phyloP scores from a whole-genome alignment of 495 filamentous ascomycete species.

The Aspergillus asperescens region DNA sequence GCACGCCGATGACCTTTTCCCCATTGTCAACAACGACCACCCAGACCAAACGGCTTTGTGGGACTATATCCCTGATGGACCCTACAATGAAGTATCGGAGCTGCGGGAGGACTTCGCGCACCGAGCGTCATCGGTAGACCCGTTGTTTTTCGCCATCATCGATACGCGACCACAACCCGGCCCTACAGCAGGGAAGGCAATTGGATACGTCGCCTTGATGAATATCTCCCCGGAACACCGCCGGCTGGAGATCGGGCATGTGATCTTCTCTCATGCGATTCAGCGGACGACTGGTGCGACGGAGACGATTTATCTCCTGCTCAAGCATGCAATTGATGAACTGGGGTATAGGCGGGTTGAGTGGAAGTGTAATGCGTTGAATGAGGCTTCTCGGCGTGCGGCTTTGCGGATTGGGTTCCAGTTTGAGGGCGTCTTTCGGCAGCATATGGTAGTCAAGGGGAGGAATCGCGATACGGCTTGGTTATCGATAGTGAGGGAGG shows the following conservation, averaged over 20 bases:
- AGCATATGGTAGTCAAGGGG: constrained; percentile 54
- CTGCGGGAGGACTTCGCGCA: constrained; percentile 27
- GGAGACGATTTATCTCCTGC: constrained; percentile 47
- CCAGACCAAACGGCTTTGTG: constrained; percentile 33
- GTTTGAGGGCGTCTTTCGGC: constrained; percentile 50
- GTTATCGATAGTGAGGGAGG: constrained; percentile 47
- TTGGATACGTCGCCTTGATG: constrained; percentile 43
- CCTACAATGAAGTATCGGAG: constrained; percentile 27
- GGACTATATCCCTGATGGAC: constrained; percentile 43
- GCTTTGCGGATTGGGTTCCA: constrained; percentile 49
- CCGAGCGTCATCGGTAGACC: constrained; percentile 27
- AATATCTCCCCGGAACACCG: constrained; percentile 37
- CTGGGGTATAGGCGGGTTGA: constrained; percentile 51
- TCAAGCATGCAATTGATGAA: constrained; percentile 41
- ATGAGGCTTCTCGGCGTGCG: constrained; percentile 43
- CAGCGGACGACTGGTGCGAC: constrained; percentile 49
- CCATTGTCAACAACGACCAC: constrained; percentile 30
- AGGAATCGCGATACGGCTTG: constrained; percentile 51
- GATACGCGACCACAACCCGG: constrained; percentile 15
- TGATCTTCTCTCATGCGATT: constrained; percentile 41
- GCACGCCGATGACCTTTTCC: constrained; percentile 39
- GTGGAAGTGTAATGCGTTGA: constrained; percentile 54
- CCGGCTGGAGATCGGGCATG: constrained; percentile 45
- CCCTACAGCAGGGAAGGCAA: constrained; percentile 16
- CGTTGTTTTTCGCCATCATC: constrained; percentile 42